Conservation (phyloP, 768 basidiomycete genomes). For the Mycena amicta region DNA sequence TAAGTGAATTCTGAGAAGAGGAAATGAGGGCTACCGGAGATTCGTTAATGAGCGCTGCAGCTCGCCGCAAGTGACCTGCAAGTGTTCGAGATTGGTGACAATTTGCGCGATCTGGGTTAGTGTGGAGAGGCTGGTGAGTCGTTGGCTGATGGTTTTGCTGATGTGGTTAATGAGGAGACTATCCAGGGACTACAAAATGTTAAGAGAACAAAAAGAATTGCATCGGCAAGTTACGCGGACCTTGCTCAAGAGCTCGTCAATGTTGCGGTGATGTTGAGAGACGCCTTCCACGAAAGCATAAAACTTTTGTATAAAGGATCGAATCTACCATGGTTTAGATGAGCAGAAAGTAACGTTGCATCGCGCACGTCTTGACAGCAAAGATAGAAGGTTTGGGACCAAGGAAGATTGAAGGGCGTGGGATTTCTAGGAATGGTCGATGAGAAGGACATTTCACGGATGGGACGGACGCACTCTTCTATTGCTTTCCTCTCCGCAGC, state of each 20-base stretch:
- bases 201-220: conserved; percentile 3
- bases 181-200: conserved; percentile 72
- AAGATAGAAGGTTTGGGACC: conserved; percentile 94
- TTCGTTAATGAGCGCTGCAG: conserved; percentile 83
- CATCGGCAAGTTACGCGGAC: conserved; percentile 41
- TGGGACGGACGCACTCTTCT: conserved; percentile 42
- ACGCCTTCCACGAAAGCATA: conserved; percentile 97
- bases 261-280: conserved; percentile 86
- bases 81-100: conserved; percentile 90
- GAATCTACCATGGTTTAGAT: conserved; percentile 54
- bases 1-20: too few species aligned
- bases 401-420: conserved; percentile 78
- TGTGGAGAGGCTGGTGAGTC: conserved; percentile 74
- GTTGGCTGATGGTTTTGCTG: conserved; percentile 71
- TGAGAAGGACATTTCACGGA: conserved; percentile 5
- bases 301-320: conserved; percentile 90
- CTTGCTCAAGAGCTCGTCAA: conserved; percentile 89
- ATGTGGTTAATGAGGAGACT: conserved; percentile 76
- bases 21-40: conserved; percentile 79
- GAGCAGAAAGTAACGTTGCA: background rate
- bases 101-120: conserved; percentile 92
- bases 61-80: conserved; percentile 82
- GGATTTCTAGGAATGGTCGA: conserved; percentile 44
- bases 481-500: conserved; percentile 66
- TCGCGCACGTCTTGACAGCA: conserved; percentile 82